Evolutionary conservation across 805 yeast genomes (phyloP).

Genomic region (Wickerhamiella hasegawae): DNA sequence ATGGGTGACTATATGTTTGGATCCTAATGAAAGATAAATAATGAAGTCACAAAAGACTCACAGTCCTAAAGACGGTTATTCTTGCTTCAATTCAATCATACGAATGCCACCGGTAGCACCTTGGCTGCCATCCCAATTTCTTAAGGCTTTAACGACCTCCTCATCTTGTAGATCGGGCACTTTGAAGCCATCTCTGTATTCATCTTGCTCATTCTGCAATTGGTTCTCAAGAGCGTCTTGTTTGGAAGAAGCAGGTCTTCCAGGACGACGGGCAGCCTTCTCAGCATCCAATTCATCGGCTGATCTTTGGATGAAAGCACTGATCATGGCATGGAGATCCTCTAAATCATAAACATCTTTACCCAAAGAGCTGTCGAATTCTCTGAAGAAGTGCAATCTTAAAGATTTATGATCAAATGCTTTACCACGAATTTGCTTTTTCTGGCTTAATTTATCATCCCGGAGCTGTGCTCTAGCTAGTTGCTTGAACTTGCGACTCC

Average conservation of each 20-base stretch:
- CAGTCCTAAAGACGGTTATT: constrained; percentile 3
- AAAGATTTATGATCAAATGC: constrained; percentile 26
- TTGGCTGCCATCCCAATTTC: constrained; percentile 56
- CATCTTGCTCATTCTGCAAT: constrained; percentile 41
- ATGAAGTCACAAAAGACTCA: neutral
- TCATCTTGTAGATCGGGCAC: constrained; percentile 58
- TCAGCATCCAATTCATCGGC: constrained; percentile 59
- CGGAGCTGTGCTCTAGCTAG: constrained; percentile 75
- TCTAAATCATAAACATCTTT: constrained; percentile 32
- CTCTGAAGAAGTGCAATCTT: constrained; percentile 10
- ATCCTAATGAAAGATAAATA: neutral
- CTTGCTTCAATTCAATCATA: neutral
- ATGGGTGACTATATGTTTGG: constrained; percentile 5
- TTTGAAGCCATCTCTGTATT: constrained; percentile 48
- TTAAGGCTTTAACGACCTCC: constrained; percentile 40
- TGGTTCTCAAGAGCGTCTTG: constrained; percentile 52
- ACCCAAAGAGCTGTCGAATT: constrained; percentile 1
- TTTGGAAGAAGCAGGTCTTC: constrained; percentile 64
- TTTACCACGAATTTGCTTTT: constrained; percentile 36
- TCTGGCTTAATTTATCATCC: constrained; percentile 49
- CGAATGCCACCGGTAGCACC: neutral
- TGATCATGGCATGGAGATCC: constrained; percentile 47
- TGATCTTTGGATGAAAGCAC: constrained; percentile 44
- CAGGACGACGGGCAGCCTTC: constrained; percentile 55
- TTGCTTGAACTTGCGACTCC: constrained; percentile 77